Base-by-base conservation (phyloP, 192 early-diverging fungal species). In the Coemansia umbellata region DNA sequence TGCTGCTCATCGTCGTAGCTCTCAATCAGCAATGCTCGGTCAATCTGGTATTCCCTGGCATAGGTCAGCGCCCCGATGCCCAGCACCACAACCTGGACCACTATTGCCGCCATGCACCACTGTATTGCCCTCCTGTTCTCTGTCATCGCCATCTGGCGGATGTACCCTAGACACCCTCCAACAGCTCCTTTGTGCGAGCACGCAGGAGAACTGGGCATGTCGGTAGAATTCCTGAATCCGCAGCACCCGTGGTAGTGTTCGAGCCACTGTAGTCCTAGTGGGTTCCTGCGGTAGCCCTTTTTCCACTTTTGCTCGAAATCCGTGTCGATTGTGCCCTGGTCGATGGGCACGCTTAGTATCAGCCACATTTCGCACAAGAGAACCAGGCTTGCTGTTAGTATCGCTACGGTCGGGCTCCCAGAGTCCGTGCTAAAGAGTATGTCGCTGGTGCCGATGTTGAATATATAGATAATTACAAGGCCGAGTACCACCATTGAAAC, bases 161-260 rank as follows among this genome's bases (percentile, higher is more conserved):
- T 30, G 14, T 35, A 37, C 26, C 15, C 10, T 15, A 54, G n/a
- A 37, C 69, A 73, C 3, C 69, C 69, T 2, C 35, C 18, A 1
- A 42, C 47, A 23, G 19, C n/a, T n/a, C 22, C 18, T 32, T 11
- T 1, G 22, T n/a, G n/a, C n/a, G n/a, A 15, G 18, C 68, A 70
- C 19, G 32, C 27, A 6, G 27, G 40, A 27, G 55, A 62, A 31
- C 74, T 70, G 0, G 79, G 69, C 59, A 75, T 63, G 33, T 78
- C 67, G 0, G 27, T 32, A 0, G 41, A 31, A 18, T 60, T 56
- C 26, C 42, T 41, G 32, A 81, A 81, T 19, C 79, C 79, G 37
- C 79, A 78, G 32, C 79, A 81, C 8, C 74, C 74, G 41, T 62
- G 78, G 21, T 45, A 44, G 22, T 71, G 66, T 56, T 84, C 72